Conservation (phyloP, 2,329 filamentous ascomycete genomes). For the Sarocladiaceae sp. region DNA sequence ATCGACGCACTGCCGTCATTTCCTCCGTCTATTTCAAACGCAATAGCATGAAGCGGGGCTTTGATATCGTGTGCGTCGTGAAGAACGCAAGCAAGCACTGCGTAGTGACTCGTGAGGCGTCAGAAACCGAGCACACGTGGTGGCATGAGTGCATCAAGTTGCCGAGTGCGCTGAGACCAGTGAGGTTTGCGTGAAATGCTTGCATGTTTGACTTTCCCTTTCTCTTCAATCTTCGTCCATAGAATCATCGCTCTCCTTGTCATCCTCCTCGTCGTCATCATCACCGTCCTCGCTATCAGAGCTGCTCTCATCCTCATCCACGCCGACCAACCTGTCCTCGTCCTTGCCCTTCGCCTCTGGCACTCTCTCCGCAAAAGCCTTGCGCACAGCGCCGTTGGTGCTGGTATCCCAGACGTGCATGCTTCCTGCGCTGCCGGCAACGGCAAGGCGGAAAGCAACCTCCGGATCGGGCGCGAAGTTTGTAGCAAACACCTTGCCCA, state of each 20-base stretch:
- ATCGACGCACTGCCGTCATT: background rate
- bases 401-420: conserved; percentile 96
- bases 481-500: conserved; percentile 91
- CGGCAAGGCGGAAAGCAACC: conserved; percentile 86
- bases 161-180: too few species aligned
- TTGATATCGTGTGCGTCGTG: background rate
- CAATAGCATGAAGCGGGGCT: background rate
- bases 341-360: conserved; percentile 53
- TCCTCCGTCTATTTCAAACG: background rate
- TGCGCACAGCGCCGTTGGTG: conserved; percentile 83
- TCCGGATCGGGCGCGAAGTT: conserved; percentile 85
- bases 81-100: too few species aligned
- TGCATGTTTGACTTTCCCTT: background rate
- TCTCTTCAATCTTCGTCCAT: conserved; percentile 54
- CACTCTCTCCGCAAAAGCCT: conserved; percentile 70
- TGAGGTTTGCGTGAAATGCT: background rate
- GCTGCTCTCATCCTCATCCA: conserved; percentile 65
- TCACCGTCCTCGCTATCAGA: conserved; percentile 58
- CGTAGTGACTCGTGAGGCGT: too few species aligned
- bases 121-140: too few species aligned
- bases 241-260: conserved; percentile 38
- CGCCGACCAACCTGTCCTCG: conserved; percentile 72
- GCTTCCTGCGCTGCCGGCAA: conserved; percentile 89
- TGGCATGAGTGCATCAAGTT: too few species aligned
- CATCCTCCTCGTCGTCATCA: conserved; percentile 34